Evolutionary conservation across 257 asterid genomes (phyloP).

Genomic region (Ophiorrhiza pumila): DNA sequence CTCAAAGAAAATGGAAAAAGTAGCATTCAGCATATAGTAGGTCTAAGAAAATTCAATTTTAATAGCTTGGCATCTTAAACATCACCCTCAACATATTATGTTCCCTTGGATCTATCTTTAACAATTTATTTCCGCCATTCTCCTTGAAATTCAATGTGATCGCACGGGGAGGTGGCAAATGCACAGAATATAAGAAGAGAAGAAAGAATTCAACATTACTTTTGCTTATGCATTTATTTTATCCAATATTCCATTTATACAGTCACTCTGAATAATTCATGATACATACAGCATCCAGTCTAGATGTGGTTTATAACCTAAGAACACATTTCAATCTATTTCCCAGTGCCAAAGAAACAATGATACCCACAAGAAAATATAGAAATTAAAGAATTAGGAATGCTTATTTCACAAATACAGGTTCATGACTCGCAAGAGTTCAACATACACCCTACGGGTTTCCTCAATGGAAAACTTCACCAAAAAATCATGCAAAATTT

Average conservation of each 20-base stretch:
- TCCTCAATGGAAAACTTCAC: background rate
- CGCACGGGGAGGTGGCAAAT: background rate
- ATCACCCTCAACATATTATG: background rate
- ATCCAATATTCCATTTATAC: background rate
- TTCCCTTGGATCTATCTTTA: background rate
- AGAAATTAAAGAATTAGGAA: background rate
- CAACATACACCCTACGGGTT: background rate
- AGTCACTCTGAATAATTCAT: background rate
- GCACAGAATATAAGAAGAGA: background rate
- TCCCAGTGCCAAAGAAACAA: background rate
- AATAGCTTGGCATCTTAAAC: background rate
- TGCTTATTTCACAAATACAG: background rate
- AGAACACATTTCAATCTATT: background rate
- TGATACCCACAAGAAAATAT: background rate
- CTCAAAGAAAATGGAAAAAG: background rate
- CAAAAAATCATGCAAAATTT: background rate
- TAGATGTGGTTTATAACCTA: too few relatives aligned
- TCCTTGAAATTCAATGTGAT: background rate
- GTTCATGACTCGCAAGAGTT: background rate
- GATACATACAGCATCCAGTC: background rate
- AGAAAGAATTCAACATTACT: background rate
- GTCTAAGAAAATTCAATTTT: background rate
- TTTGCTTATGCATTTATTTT: background rate
- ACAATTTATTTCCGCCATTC: background rate
- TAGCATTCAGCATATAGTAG: background rate